Evolutionary conservation across 176 grass and related monocot species (phyloP).

Genomic region (Themeda triandra): DNA sequence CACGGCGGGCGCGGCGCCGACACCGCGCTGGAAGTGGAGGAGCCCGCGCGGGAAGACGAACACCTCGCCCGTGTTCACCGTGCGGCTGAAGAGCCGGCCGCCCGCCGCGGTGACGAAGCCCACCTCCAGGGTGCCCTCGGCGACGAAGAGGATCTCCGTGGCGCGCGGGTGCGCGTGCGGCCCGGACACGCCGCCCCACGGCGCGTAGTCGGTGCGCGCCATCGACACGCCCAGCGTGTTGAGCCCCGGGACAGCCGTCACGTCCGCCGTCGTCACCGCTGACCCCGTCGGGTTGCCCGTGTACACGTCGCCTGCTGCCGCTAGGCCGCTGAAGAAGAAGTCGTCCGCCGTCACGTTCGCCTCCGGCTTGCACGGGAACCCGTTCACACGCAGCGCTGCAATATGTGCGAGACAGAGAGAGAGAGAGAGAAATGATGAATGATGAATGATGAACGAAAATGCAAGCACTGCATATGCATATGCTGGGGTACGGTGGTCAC

Average conservation of each 20-base stretch:
- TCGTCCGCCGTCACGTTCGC: constrained; percentile 36
- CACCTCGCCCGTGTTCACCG: constrained; percentile 38
- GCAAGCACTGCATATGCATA: no score
- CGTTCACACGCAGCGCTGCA: constrained; percentile 55
- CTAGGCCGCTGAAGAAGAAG: constrained; percentile 58
- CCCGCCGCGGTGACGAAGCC: constrained; percentile 49
- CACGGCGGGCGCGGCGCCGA: constrained; percentile 20
- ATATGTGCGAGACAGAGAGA: background rate
- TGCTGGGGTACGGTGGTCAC: no score
- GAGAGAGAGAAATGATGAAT: no score
- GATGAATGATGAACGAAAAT: no score
- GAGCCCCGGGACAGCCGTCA: constrained; percentile 42
- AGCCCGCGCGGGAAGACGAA: constrained; percentile 70
- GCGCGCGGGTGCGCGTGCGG: constrained; percentile 71
- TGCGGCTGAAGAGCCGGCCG: constrained; percentile 19
- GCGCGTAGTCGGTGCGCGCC: constrained; percentile 62
- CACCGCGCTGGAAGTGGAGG: constrained; percentile 62
- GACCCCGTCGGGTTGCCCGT: constrained; percentile 51
- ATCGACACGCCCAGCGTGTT: constrained; percentile 72
- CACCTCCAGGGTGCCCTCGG: constrained; percentile 52
- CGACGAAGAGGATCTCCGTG: constrained; percentile 66
- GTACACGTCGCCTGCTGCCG: constrained; percentile 28
- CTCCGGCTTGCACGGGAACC: constrained; percentile 58
- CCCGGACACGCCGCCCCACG: constrained; percentile 54
- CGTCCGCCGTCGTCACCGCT: constrained; percentile 39